Conservation (phyloP, 148 eudicot species). For the Spergularia bocconei region DNA sequence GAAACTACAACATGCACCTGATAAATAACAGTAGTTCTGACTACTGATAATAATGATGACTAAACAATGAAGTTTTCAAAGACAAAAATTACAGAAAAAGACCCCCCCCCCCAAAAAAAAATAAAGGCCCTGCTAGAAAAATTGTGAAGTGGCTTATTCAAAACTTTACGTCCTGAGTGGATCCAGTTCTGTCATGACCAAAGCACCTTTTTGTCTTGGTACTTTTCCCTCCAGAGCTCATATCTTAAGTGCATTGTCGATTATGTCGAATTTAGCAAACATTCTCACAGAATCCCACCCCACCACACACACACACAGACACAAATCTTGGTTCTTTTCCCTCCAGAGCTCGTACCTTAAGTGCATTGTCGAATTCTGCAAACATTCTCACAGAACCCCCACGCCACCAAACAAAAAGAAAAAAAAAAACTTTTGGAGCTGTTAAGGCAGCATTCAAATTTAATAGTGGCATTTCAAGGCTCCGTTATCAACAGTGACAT, state of each 20-base stretch:
- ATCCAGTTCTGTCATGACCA: neutral
- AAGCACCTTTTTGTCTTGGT: neutral
- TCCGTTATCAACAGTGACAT: too few species aligned
- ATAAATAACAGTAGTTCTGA: neutral
- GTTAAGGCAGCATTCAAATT: too few species aligned
- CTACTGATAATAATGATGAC: neutral
- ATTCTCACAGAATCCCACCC: neutral
- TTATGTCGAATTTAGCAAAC: too few species aligned
- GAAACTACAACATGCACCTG: neutral
- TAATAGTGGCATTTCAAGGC: neutral
- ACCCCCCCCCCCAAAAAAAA: neutral
- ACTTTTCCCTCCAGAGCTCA: neutral
- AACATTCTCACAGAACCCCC: neutral
- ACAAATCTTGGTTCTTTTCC: neutral
- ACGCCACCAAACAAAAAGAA: neutral
- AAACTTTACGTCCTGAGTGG: neutral
- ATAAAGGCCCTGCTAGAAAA: neutral
- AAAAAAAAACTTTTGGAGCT: neutral
- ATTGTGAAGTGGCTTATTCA: neutral
- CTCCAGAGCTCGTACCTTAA: neutral
- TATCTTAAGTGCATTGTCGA: neutral
- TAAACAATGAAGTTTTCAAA: neutral
- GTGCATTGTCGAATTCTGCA: neutral
- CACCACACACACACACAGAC: neutral
- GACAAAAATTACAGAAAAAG: neutral